These are phyloP conservation scores for Aspergillus flavus DNA, from an alignment of 2,329 filamentous ascomycete genomes.

Conservation along the genomic window DNA sequence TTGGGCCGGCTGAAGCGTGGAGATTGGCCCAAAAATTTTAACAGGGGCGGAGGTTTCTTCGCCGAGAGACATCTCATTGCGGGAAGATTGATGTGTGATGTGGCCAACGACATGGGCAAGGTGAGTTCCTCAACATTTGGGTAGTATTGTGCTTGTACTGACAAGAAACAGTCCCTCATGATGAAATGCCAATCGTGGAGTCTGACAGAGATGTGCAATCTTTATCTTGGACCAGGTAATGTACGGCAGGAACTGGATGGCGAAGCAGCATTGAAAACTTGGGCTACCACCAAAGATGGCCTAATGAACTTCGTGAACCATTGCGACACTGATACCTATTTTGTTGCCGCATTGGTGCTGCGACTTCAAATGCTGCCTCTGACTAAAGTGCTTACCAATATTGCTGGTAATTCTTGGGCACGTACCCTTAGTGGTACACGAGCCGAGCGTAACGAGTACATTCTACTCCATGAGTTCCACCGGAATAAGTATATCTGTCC, in stretches of 20 bases:
- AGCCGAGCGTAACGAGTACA: slow-evolving; percentile 98
- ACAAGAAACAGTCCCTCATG: slow-evolving; percentile 71
- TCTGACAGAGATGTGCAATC: slow-evolving; percentile 92
- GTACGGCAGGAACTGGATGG: slow-evolving; percentile 83
- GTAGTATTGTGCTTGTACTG: slow-evolving; percentile 20
- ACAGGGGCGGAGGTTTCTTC: slow-evolving; percentile 86
- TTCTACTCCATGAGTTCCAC: slow-evolving; percentile 95
- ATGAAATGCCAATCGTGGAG: slow-evolving; percentile 97
- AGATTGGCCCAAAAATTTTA: slow-evolving; percentile 85
- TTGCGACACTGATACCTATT: slow-evolving; percentile 93
- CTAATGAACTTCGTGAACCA: slow-evolving; percentile 92
- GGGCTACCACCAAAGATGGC: slow-evolving; percentile 80
- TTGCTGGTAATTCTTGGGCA: slow-evolving; percentile 98
- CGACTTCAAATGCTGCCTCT: slow-evolving; percentile 89
- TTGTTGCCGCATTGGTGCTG: slow-evolving; percentile 86
- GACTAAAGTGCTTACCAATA: slow-evolving; percentile 92
- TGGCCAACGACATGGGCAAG: slow-evolving; percentile 95
- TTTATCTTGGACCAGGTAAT: slow-evolving; percentile 76
- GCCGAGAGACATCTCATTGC: slow-evolving; percentile 87
- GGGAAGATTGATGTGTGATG: slow-evolving; percentile 86
- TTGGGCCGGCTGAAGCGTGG: slow-evolving; percentile 82
- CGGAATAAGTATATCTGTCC: slow-evolving; percentile 97
- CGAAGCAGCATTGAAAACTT: slow-evolving; percentile 81
- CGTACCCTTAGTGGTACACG: slow-evolving; percentile 92
- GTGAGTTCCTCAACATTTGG: slow-evolving; percentile 30